A percentile compares a stretch with the other conserved stretches of the same genome.
phyloP scores from a whole-genome alignment of 768 basidiomycete genomes.

The Boletus subcaerulescens region DNA sequence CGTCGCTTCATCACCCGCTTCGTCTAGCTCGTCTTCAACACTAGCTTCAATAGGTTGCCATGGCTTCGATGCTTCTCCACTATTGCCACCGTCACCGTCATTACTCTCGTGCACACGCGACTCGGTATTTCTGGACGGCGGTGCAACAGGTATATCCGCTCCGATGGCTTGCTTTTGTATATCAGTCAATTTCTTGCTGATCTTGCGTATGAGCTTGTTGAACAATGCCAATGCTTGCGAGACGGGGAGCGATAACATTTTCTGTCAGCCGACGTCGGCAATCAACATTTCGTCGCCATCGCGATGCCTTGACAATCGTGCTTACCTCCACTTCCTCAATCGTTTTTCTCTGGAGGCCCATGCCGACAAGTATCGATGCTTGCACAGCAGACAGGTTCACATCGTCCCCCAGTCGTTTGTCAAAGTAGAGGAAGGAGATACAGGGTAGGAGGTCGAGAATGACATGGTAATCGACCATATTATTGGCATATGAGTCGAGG shows the following conservation, averaged over 20 bases:
- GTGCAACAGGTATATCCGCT: constrained; percentile 52
- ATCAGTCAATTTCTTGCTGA: constrained; percentile 69
- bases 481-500: constrained; percentile 92
- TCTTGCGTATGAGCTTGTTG: constrained; percentile 84
- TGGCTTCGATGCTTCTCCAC: constrained; percentile 5
- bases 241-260: constrained; percentile 79
- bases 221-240: constrained; percentile 88
- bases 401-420: constrained; percentile 62
- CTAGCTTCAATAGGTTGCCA: constrained; percentile 46
- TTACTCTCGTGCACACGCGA: constrained; percentile 13
- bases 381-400: constrained; percentile 82
- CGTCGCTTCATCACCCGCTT: constrained; percentile 70
- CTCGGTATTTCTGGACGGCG: constrained; percentile 22
- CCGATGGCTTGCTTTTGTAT: constrained; percentile 78
- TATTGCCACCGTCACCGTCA: constrained; percentile 7
- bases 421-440: constrained; percentile 82
- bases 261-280: constrained; percentile 36
- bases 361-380: constrained; percentile 83
- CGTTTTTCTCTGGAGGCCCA: constrained; percentile 85
- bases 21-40: constrained; percentile 68
- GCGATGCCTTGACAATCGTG: not conserved
- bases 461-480: constrained; percentile 95
- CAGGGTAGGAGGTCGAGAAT: constrained; percentile 88
- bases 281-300: not conserved
- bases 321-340: constrained; percentile 87